Evolutionary conservation across 306 rosid genomes (phyloP).

Genomic region (Dalbergia cochinchinensis): DNA sequence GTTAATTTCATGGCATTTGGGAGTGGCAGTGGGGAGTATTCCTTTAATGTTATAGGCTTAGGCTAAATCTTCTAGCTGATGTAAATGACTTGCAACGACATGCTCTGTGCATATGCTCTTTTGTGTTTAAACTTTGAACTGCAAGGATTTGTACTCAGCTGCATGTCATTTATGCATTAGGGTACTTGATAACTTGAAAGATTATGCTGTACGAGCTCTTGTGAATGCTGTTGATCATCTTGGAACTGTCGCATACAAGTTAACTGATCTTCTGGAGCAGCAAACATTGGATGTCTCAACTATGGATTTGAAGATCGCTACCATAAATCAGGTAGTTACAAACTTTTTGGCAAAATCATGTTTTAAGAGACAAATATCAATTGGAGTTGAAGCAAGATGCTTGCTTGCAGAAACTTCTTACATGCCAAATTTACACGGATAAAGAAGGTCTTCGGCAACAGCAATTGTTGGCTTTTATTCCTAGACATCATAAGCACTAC

Average conservation of each 20-base stretch:
- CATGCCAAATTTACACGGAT: constrained; percentile 76
- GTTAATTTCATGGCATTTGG: neutral
- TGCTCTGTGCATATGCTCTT: constrained; percentile 20
- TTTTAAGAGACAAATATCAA: constrained; percentile 35
- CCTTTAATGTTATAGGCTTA: neutral
- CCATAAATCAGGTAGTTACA: constrained; percentile 79
- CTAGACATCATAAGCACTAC: constrained; percentile 97
- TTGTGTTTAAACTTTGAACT: constrained; percentile 45
- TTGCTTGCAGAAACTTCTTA: constrained; percentile 76
- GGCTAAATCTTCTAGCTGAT: constrained; percentile 6
- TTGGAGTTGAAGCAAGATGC: constrained; percentile 41
- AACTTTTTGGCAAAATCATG: constrained; percentile 2
- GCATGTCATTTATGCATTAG: constrained; percentile 49
- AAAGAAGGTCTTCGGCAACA: constrained; percentile 96
- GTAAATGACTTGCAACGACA: constrained; percentile 19
- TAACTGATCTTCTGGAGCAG: constrained; percentile 92
- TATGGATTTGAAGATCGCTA: constrained; percentile 77
- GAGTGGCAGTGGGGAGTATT: constrained; percentile 2
- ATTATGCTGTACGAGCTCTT: constrained; percentile 91
- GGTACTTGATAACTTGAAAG: constrained; percentile 95
- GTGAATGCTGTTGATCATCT: constrained; percentile 99
- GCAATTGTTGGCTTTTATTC: constrained; percentile 85
- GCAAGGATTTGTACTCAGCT: constrained; percentile 6
- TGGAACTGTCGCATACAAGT: constrained; percentile 97
- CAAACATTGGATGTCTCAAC: constrained; percentile 81